phyloP scores from a whole-genome alignment of 108 stramenopile genomes.

The Skeletonema grethae region DNA sequence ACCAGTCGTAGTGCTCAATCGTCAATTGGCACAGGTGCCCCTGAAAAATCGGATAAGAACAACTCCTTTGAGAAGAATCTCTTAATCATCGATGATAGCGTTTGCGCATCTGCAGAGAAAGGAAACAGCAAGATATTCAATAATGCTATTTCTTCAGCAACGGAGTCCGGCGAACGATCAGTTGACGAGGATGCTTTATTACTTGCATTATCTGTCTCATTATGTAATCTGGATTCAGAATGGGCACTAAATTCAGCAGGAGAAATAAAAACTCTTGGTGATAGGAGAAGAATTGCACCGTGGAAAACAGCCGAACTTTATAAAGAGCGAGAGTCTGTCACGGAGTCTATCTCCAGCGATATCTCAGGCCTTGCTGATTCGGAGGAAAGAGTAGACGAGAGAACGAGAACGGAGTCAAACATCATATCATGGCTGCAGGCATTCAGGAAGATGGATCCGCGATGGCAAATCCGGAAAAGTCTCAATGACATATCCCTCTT shows the following conservation, averaged over 20 bases:
- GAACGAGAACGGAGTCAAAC: neutral
- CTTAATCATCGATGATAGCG: neutral
- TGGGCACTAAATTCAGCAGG: slow-evolving; percentile 21
- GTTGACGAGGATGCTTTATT: slow-evolving; percentile 11
- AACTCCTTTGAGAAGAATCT: neutral
- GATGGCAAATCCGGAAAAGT: slow-evolving; percentile 54
- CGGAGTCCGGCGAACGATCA: neutral
- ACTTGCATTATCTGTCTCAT: slow-evolving; percentile 17
- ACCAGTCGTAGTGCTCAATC: neutral
- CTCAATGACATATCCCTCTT: slow-evolving; percentile 52
- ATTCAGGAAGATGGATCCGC: slow-evolving; percentile 50
- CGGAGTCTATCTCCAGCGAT: neutral
- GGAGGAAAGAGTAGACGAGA: neutral
- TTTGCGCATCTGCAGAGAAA: neutral
- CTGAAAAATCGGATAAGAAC: neutral
- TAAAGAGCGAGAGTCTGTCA: slow-evolving; percentile 5
- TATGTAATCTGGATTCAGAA: slow-evolving; percentile 22
- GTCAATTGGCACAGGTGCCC: neutral
- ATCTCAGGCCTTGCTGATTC: neutral
- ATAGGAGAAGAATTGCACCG: slow-evolving; percentile 8
- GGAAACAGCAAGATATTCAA: neutral
- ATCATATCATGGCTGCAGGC: slow-evolving; percentile 23
- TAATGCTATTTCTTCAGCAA: slow-evolving; percentile 5
- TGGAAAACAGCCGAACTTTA: neutral
- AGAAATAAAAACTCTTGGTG: slow-evolving; percentile 11